These are phyloP conservation scores for Neopestalotiopsis sp. DNA, from an alignment of 2,329 filamentous ascomycete genomes.

Conservation along the genomic window DNA sequence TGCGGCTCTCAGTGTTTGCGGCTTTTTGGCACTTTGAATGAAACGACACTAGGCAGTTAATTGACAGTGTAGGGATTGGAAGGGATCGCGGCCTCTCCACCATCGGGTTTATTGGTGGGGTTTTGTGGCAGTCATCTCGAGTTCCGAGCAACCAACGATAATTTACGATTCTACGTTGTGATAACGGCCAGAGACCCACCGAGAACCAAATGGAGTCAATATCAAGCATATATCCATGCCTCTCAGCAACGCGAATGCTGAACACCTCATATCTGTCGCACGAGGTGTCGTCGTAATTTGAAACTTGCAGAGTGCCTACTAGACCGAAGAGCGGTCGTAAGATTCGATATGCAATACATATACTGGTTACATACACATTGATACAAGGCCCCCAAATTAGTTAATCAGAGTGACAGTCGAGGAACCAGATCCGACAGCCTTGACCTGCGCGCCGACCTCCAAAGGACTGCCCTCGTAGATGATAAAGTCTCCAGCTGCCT, in stretches of 20 bases:
- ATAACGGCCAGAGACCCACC: not conserved
- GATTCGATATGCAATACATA: no score
- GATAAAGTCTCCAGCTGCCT: constrained; percentile 55
- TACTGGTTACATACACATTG: not conserved
- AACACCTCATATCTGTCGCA: not conserved
- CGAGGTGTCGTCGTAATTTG: not conserved
- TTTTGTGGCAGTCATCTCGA: not conserved
- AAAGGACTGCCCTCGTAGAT: constrained; percentile 69
- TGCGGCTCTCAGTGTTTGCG: not conserved
- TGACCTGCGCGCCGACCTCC: constrained; percentile 61
- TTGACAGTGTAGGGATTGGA: not conserved
- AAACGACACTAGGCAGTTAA: not conserved
- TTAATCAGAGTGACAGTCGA: constrained; percentile 44
- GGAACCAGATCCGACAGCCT: constrained; percentile 55
- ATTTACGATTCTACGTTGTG: not conserved
- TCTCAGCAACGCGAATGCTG: not conserved
- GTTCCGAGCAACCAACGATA: not conserved
- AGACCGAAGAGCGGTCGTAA: no score
- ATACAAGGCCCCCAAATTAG: not conserved
- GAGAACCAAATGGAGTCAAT: not conserved
- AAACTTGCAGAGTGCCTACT: not conserved
- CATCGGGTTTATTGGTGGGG: not conserved
- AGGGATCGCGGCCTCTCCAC: not conserved
- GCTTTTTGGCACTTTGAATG: not conserved
- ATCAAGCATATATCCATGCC: not conserved